Percentiles rank a stretch among this genome's conserved stretches.
Conservation (phyloP, 306 rosid species). For the Vicia sativa region DNA sequence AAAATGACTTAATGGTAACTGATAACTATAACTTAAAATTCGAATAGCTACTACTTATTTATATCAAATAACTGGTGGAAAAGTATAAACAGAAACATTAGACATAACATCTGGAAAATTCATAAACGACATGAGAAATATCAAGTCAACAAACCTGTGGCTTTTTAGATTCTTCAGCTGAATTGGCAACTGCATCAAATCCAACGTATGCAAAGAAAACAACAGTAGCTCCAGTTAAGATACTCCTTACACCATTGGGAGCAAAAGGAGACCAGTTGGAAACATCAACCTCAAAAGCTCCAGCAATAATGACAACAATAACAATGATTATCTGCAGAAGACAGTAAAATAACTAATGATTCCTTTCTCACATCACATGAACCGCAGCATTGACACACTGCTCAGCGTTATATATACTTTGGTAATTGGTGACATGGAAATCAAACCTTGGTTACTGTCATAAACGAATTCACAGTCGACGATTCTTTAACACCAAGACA, state of each 20-base stretch:
- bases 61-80: no score
- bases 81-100: neutral
- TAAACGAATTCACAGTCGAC: slow-evolving; percentile 72
- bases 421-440: slow-evolving; percentile 28
- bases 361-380: slow-evolving; percentile 22
- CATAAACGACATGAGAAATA: slow-evolving; percentile 36
- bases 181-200: slow-evolving; percentile 99
- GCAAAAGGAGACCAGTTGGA: slow-evolving; percentile 98
- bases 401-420: slow-evolving; percentile 26
- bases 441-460: slow-evolving; percentile 86
- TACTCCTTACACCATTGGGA: slow-evolving; percentile 71
- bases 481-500: slow-evolving; percentile 87
- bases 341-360: slow-evolving; percentile 34
- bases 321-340: slow-evolving; percentile 78
- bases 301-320: slow-evolving; percentile 67
- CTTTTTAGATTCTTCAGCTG: slow-evolving; percentile 96
- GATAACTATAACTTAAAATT: neutral
- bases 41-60: neutral
- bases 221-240: slow-evolving; percentile 93
- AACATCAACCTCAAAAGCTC: slow-evolving; percentile 90
- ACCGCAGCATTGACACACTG: slow-evolving; percentile 2
- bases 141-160: slow-evolving; percentile 68
- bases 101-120: slow-evolving; percentile 31
- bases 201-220: slow-evolving; percentile 99
- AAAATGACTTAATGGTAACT: neutral